These are phyloP conservation scores for Coniochaeta prunicola DNA, from an alignment of 2,329 filamentous ascomycete genomes.

Conservation along the genomic window DNA sequence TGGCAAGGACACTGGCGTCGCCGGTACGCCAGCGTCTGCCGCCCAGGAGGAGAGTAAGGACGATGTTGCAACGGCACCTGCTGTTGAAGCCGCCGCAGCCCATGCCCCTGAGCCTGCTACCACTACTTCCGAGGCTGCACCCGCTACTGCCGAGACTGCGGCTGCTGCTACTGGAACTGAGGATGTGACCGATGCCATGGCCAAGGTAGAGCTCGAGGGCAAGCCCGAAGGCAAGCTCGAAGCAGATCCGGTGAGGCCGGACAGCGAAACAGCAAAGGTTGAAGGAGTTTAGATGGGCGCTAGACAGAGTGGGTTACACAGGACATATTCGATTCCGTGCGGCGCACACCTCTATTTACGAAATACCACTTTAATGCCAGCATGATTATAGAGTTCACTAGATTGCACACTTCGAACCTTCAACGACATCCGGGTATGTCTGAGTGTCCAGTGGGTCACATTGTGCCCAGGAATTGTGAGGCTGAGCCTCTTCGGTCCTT, in stretches of 20 bases:
- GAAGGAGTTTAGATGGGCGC: background rate
- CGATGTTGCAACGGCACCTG: background rate
- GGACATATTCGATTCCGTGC: background rate
- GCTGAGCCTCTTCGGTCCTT: background rate
- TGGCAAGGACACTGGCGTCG: slow-evolving; percentile 21
- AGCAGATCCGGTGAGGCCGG: background rate
- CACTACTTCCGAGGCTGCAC: background rate
- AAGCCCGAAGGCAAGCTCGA: background rate
- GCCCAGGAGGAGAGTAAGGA: background rate
- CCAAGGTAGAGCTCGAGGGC: background rate
- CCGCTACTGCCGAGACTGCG: background rate
- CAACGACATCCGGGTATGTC: background rate
- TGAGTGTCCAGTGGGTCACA: background rate
- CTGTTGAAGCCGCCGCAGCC: background rate
- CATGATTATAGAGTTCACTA: background rate
- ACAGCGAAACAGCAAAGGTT: background rate
- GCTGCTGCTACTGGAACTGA: background rate
- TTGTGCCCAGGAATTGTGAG: too few relatives aligned
- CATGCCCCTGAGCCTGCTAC: background rate
- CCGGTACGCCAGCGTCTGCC: background rate
- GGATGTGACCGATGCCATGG: background rate
- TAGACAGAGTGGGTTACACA: background rate
- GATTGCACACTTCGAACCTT: background rate
- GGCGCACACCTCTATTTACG: background rate
- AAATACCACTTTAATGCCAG: background rate